Evolutionary conservation across 2,329 filamentous ascomycete genomes (phyloP), one percentile per base, ranked within the genome.

Genomic region (Fusarium sp.): DNA sequence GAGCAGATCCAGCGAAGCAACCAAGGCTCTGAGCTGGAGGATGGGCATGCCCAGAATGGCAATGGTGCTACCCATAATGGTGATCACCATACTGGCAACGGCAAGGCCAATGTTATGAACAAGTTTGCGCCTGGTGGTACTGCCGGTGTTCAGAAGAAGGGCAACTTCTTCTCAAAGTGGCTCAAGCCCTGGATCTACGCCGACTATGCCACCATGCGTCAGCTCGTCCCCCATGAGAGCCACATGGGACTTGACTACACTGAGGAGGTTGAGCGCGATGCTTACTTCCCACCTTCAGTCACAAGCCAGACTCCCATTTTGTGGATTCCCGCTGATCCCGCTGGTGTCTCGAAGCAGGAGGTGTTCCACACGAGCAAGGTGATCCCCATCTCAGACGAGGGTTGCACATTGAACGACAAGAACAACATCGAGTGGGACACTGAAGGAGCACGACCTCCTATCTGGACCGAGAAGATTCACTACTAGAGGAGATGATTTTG

Each of bases 181-280:
- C 81, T 97, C 62, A 91, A 92, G 78, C 94, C 94, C 0, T 93
- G 95, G 85, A 83, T 89, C 62, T 92, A 93, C 77, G 84, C 88
- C 67, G 89, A 93, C 80, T 97, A 96, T 79, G 81, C 84, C 18
- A 86, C 89, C 5, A 85, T 97, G 75, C 91, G 92, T 53, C 86
- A 86, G 47, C 84, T 95, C 16, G 89, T 96, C 0, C 93, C 93
- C 0, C 83, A 85, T 34, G 84, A 86, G 46, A 80, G 87, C 34
- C 76, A 80, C 11, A 70, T 83, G 12, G 80, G 83, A 27, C 73
- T 83, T 1, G 81, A 87, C 30, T 95, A 96, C 77, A 79, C 88
- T 2, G 83, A 86, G 0, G 86, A 91, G 60, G 81, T 88, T 1
- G 90, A 91, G 77, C 81, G 84, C 10, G 85, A 91, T 57, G 92